Conservation (phyloP, 1,284 basidiomycete genomes). For the Apiotrichum laibachii region DNA sequence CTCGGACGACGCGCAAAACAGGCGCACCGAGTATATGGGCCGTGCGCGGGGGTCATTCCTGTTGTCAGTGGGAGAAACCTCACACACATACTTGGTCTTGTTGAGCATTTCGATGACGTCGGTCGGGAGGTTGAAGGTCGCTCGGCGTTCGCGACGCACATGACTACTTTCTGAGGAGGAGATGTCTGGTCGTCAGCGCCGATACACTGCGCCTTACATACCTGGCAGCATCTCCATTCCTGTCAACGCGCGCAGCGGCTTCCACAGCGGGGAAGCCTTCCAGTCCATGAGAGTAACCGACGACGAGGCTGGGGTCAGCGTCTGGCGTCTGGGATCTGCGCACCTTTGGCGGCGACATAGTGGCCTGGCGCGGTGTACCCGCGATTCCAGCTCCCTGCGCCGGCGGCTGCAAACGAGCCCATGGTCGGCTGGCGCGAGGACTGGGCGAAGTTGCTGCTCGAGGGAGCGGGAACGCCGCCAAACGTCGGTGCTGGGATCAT, state of each 20-base stretch:
- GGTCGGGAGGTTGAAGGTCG: slow-evolving; percentile 30
- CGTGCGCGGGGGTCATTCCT: slow-evolving; percentile 29
- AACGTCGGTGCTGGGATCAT: slow-evolving; percentile 22
- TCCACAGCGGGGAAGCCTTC: slow-evolving; percentile 50
- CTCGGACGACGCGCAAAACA: slow-evolving; percentile 90
- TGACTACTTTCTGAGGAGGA: slow-evolving; percentile 31
- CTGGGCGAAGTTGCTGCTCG: slow-evolving; percentile 1
- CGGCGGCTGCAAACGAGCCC: not conserved
- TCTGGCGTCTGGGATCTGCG: not conserved
- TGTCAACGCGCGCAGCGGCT: slow-evolving; percentile 44
- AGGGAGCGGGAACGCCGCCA: slow-evolving; percentile 18
- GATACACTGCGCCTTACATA: slow-evolving; percentile 7
- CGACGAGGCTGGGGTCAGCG: not conserved
- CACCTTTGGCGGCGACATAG: too few species aligned
- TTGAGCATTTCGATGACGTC: slow-evolving; percentile 43
- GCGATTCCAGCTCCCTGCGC: not conserved
- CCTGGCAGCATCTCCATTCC: slow-evolving; percentile 42
- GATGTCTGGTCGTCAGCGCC: slow-evolving; percentile 31
- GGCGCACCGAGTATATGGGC: slow-evolving; percentile 57
- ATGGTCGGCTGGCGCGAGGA: slow-evolving; percentile 4
- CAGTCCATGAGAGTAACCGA: slow-evolving; percentile 33
- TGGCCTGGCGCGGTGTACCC: too few species aligned
- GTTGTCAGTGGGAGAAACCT: not conserved
- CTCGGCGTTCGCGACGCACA: slow-evolving; percentile 30
- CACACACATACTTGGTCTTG: slow-evolving; percentile 28